Evolutionary conservation across 1,139 yeast genomes (phyloP).

Genomic region (Blastobotrys elegans): DNA sequence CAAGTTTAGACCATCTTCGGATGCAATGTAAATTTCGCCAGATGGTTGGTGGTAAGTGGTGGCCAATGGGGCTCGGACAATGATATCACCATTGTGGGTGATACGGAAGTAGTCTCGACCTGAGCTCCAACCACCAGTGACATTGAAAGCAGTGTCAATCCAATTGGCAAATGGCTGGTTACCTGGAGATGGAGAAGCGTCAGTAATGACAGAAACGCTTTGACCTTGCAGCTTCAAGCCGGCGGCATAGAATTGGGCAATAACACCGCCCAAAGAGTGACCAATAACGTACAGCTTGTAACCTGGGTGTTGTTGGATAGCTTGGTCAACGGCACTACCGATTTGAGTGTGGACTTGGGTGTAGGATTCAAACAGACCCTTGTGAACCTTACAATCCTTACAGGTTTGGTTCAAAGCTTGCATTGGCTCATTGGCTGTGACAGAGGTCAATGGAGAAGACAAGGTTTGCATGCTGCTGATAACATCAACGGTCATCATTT

Average conservation of each 20-base stretch:
- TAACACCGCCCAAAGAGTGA: slow-evolving; percentile 9
- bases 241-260: slow-evolving; percentile 6
- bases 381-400: slow-evolving; percentile 1
- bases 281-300: slow-evolving; percentile 6
- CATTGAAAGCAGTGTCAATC: not conserved
- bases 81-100: slow-evolving; percentile 8
- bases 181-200: slow-evolving; percentile 5
- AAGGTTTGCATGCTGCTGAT: not conserved
- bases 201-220: slow-evolving; percentile 7
- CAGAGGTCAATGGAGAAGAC: not conserved
- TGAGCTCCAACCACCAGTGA: slow-evolving; percentile 1
- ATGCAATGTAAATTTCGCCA: slow-evolving; percentile 5
- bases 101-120: slow-evolving; percentile 3
- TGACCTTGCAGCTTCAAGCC: not conserved
- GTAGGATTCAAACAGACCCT: slow-evolving; percentile 2
- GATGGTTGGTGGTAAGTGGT: not conserved
- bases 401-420: not conserved
- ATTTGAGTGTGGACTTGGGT: not conserved
- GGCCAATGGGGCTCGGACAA: not conserved
- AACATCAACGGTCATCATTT: not conserved
- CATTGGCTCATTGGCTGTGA: not conserved
- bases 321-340: not conserved
- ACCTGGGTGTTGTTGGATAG: not conserved
- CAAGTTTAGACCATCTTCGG: not conserved
- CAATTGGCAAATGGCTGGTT: slow-evolving; percentile 1